Base-by-base conservation (phyloP, 2,329 filamentous ascomycete species). In the Claviceps maximensis region DNA sequence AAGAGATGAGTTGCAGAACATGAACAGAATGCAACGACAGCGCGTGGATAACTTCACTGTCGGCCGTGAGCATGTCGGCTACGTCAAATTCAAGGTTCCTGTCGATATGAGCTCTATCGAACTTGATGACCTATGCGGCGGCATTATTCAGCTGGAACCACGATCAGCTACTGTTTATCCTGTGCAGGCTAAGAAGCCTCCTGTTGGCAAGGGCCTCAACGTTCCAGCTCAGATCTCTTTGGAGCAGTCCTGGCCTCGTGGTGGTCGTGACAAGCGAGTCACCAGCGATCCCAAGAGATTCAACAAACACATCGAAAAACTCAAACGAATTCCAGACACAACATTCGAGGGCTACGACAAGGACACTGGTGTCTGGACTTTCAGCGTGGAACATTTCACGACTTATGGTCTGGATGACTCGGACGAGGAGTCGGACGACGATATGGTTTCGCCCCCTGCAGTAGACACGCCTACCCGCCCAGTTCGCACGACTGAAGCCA, bases 331-430 rank as follows among this genome's bases (percentile, higher is more conserved):
- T 40, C 72, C 74, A 9, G 84, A 88, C 65, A 97, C 93, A 0
- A 81, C 82, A 4, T 97, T 95, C 61, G 75, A 90, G 60, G 76
- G 77, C 61, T 98, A 96, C 67, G 79, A 94, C 58, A 74, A 76
- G 54, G 76, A 87, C 1, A 89, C 83, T 51, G 93, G 91, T 51
- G 79, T 87, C 47, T 98, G 94, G 94, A 80, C 80, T 15, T 98
- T 98, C 72, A 82, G 76, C 10, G 93, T 98, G n/a, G 83, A 91
- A 62, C 93, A 98, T 68, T 98, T 94, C 67, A 97, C 91, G 1
- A 95, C 89, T 1, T 98, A 98, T 64, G 90, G 87, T 42, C 76
- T 97, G 52, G 86, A 91, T 58, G 88, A 87, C 42, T 80, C 83
- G 51, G 87, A 89, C 46, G 84, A 88, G 29, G 84, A 87, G 50